phyloP scores from a whole-genome alignment of 768 basidiomycete genomes.

The Termitomyces eurrhizus region DNA sequence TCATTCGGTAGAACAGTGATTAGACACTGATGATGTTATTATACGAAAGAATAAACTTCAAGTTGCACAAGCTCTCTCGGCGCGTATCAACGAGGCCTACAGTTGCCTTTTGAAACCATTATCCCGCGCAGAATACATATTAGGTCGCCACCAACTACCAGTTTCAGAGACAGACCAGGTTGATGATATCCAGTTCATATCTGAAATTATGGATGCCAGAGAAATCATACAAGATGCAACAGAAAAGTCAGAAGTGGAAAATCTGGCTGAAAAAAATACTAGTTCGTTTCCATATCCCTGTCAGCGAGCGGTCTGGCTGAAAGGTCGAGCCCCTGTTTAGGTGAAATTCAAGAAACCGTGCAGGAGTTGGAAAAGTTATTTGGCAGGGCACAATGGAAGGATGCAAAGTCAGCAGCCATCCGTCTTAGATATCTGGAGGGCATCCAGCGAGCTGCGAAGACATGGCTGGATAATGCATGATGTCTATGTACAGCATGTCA shows the following conservation, averaged over 20 bases:
- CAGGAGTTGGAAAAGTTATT: constrained; percentile 47
- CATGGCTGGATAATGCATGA: constrained; percentile 28
- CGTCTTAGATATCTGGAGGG: constrained; percentile 72
- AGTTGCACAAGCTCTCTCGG: constrained; percentile 64
- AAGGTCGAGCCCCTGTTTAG: constrained; percentile 31
- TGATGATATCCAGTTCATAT: constrained; percentile 67
- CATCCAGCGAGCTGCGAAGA: constrained; percentile 49
- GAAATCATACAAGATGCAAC: constrained; percentile 71
- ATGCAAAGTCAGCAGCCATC: constrained; percentile 56
- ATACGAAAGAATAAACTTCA: constrained; percentile 46
- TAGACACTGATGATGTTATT: constrained; percentile 5
- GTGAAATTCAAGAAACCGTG: constrained; percentile 44
- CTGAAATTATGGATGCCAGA: constrained; percentile 73
- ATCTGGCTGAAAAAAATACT: constrained; percentile 53
- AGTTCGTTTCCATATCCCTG: constrained; percentile 13
- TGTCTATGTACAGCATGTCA: not conserved
- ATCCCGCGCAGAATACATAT: constrained; percentile 76
- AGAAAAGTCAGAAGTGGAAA: constrained; percentile 43
- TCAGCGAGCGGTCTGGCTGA: not conserved
- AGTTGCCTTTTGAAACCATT: constrained; percentile 70
- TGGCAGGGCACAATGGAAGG: constrained; percentile 47
- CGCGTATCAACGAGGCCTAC: constrained; percentile 81
- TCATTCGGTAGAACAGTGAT: not conserved
- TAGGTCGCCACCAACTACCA: constrained; percentile 54
- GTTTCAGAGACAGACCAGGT: constrained; percentile 68